phyloP scores from a whole-genome alignment of 2,329 filamentous ascomycete genomes.

The Xylariaceae sp. region DNA sequence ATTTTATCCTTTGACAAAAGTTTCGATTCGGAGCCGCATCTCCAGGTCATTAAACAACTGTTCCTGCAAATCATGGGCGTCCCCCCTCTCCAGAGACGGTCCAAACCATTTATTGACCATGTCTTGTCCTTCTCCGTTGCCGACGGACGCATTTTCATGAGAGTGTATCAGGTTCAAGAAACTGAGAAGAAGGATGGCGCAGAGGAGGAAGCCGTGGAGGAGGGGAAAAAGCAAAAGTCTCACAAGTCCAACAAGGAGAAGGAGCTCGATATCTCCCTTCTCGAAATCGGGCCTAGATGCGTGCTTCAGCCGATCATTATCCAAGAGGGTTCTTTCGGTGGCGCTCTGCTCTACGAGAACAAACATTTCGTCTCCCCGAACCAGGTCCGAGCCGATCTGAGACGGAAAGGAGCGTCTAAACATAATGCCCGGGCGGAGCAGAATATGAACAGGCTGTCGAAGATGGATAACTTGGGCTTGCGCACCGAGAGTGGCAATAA shows the following conservation, averaged over 20 bases:
- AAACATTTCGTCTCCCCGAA: slow-evolving; percentile 96
- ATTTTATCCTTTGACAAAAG: slow-evolving; percentile 85
- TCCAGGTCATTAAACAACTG: slow-evolving; percentile 80
- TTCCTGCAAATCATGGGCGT: slow-evolving; percentile 89
- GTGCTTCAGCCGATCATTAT: slow-evolving; percentile 89
- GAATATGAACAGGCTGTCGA: slow-evolving; percentile 63
- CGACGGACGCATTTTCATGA: slow-evolving; percentile 92
- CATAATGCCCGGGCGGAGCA: slow-evolving; percentile 75
- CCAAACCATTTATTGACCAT: slow-evolving; percentile 94
- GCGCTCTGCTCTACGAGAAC: slow-evolving; percentile 96
- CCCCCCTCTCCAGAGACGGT: slow-evolving; percentile 77
- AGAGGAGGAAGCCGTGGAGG: slow-evolving; percentile 48
- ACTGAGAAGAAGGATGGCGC: slow-evolving; percentile 47
- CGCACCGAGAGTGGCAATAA: slow-evolving; percentile 58
- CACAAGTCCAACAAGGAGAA: slow-evolving; percentile 36
- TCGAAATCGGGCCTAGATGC: slow-evolving; percentile 81
- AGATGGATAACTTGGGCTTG: slow-evolving; percentile 72
- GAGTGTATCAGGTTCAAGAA: slow-evolving; percentile 74
- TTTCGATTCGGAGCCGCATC: slow-evolving; percentile 77
- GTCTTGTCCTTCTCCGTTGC: slow-evolving; percentile 88
- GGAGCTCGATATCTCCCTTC: slow-evolving; percentile 72
- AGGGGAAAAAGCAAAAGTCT: slow-evolving; percentile 33
- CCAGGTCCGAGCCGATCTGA: slow-evolving; percentile 78
- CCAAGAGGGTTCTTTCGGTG: slow-evolving; percentile 84
- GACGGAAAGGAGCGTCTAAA: slow-evolving; percentile 66